Base-by-base conservation (phyloP, 768 basidiomycete species). In the Lactarius pseudohatsudake region DNA sequence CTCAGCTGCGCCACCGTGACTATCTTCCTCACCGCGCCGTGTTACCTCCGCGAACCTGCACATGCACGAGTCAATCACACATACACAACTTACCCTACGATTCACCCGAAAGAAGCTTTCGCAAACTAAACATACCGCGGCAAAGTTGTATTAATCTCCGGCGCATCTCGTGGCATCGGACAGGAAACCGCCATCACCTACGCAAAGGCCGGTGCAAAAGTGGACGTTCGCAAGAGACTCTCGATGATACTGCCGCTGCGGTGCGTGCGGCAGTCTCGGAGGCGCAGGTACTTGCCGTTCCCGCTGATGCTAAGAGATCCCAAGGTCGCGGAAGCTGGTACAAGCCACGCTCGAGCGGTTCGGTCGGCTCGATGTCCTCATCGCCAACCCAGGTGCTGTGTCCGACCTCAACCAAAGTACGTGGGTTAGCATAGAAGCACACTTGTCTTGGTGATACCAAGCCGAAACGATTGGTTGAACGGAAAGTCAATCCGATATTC, bases 291-390 rank as follows among this genome's bases (percentile, higher is more conserved):
- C 58, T 68, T 3, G 47, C 53, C 10, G 45, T 72, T 16, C 57
- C 56, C 3, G 57, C 69, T 2, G 73, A 75, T 60, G 69, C 1
- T 73, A 11, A 67, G 64, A 6, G 54, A 66, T 41, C 5, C 26
- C 1, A 16, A 55, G 9, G 60, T 57, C 4, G 45, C 41, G 26
- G 34, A 47, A 15, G 64, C 64, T n/a, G 63, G 63, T 75, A 41
- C 60, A 68, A 18, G 54, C 64, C 18, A 70, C 70, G 0, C 72
- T 74, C 43, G 64, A 67, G 22, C 62, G 61, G 18, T 75, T 72
- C 58, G 72, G 67, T 10, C 50, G 54, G 43, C 54, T 75, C 13
- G 74, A 74, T 47, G 65, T 72, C n/a, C 68, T 72, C 30, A 45
- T 72, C 2, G 60, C 69, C 0, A 71, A 69, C 43, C 71, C 73